A percentile compares a stretch with the other conserved stretches of the same genome.
phyloP scores from a whole-genome alignment of 2,329 filamentous ascomycete species.

The Zopfia rhizophila region DNA sequence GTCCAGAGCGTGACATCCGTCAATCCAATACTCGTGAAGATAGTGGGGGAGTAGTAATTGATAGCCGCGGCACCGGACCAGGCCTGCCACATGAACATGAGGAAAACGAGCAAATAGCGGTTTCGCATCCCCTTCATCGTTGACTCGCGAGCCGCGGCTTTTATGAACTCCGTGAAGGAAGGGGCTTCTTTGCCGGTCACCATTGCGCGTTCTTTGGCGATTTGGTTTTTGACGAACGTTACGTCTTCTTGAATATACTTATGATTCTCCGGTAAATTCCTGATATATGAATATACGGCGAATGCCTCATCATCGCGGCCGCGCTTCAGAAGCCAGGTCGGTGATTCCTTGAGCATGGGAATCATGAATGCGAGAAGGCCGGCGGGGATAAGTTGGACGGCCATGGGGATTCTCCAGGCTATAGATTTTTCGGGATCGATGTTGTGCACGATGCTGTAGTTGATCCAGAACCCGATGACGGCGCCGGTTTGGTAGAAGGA shows the following conservation, averaged over 20 bases:
- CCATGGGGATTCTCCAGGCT: constrained; percentile 73
- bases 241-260: constrained; percentile 53
- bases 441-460: constrained; percentile 52
- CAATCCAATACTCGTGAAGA: constrained; percentile 49
- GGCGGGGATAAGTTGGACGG: constrained; percentile 56
- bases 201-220: constrained; percentile 41
- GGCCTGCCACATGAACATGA: constrained; percentile 54
- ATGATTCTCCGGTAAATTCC: constrained; percentile 57
- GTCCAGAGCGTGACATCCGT: constrained; percentile 50
- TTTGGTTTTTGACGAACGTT: constrained; percentile 41
- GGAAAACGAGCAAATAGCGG: constrained; percentile 52
- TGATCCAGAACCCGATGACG: constrained; percentile 56
- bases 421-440: constrained; percentile 57
- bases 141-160: constrained; percentile 42
- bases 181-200: constrained; percentile 39
- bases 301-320: constrained; percentile 51
- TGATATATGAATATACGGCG: constrained; percentile 54
- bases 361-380: constrained; percentile 46
- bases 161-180: constrained; percentile 41
- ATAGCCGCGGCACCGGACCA: constrained; percentile 48
- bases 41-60: constrained; percentile 51
- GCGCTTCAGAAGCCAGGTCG: constrained; percentile 43
- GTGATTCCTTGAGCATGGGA: constrained; percentile 46
- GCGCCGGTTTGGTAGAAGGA: constrained; percentile 72
- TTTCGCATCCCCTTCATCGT: constrained; percentile 52